Evolutionary conservation across 2,329 filamentous ascomycete genomes (phyloP).

Genomic region (Neoscytalidium dimidiatum): DNA sequence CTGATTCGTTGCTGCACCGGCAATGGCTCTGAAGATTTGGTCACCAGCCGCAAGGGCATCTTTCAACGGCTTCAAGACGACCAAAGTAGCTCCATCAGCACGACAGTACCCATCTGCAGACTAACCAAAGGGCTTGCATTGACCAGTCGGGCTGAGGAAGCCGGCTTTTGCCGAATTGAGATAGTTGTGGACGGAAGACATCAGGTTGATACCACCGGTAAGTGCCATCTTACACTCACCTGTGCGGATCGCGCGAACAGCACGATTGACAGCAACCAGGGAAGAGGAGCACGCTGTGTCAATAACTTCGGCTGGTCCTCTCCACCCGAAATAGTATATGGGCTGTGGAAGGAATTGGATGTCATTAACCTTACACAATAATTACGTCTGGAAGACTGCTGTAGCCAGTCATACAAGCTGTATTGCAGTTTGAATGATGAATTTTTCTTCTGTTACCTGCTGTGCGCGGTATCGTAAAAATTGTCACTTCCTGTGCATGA

Average conservation of each 20-base stretch:
- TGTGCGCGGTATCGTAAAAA: too few relatives aligned
- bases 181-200: neutral
- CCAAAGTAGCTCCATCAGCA: conserved; percentile 61
- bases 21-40: conserved; percentile 47
- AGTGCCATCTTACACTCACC: conserved; percentile 21
- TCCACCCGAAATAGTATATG: conserved; percentile 33
- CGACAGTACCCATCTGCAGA: conserved; percentile 65
- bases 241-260: conserved; percentile 26
- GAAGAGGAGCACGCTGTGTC: conserved; percentile 35
- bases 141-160: conserved; percentile 33
- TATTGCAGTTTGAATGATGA: too few relatives aligned
- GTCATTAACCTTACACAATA: too few relatives aligned
- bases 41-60: conserved; percentile 62
- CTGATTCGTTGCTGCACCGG: conserved; percentile 43
- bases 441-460: too few relatives aligned
- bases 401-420: too few relatives aligned
- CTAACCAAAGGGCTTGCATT: conserved; percentile 45
- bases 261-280: conserved; percentile 30
- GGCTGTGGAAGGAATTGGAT: too few relatives aligned
- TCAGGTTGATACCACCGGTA: conserved; percentile 12
- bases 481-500: too few relatives aligned
- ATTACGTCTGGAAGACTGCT: too few relatives aligned
- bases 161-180: conserved; percentile 13
- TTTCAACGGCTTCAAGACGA: conserved; percentile 59
- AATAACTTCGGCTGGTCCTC: conserved; percentile 32